phyloP scores from a whole-genome alignment of 2,329 filamentous ascomycete genomes.

The Sarocladium strictum region DNA sequence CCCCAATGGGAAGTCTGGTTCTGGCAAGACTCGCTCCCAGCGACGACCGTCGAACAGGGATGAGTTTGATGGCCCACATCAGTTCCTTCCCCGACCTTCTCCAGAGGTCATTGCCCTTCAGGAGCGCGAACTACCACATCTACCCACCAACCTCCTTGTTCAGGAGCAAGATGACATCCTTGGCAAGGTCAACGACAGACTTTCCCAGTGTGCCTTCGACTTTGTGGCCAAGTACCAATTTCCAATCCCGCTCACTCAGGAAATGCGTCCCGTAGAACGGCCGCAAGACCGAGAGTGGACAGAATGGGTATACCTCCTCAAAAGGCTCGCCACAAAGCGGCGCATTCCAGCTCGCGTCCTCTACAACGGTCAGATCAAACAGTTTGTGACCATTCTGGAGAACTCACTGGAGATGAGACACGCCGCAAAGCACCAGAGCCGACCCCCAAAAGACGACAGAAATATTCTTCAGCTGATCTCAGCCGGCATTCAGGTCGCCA shows the following conservation, averaged over 20 bases:
- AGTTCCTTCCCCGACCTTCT: conserved; percentile 69
- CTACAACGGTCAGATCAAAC: conserved; percentile 87
- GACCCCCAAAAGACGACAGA: conserved; percentile 80
- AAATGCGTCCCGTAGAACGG: conserved; percentile 70
- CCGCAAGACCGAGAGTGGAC: conserved; percentile 82
- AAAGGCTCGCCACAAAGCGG: conserved; percentile 78
- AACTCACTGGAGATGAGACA: conserved; percentile 86
- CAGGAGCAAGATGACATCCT: conserved; percentile 82
- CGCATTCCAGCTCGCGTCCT: conserved; percentile 77
- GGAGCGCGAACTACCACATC: conserved; percentile 73
- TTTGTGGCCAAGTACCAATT: conserved; percentile 91
- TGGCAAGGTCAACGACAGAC: conserved; percentile 73
- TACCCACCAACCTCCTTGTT: conserved; percentile 75
- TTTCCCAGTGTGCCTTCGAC: conserved; percentile 82
- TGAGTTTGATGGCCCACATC: conserved; percentile 84
- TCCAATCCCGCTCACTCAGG: conserved; percentile 75
- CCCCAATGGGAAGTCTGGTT: conserved; percentile 21
- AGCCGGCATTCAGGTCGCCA: conserved; percentile 80
- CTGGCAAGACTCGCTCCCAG: conserved; percentile 48
- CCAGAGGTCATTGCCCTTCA: conserved; percentile 67
- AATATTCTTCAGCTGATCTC: conserved; percentile 85
- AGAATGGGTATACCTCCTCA: conserved; percentile 85
- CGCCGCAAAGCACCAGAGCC: conserved; percentile 74
- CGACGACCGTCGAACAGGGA: conserved; percentile 74
- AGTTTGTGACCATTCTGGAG: conserved; percentile 81